phyloP scores from a whole-genome alignment of 495 filamentous ascomycete genomes.

The Talaromyces stipitatus region DNA sequence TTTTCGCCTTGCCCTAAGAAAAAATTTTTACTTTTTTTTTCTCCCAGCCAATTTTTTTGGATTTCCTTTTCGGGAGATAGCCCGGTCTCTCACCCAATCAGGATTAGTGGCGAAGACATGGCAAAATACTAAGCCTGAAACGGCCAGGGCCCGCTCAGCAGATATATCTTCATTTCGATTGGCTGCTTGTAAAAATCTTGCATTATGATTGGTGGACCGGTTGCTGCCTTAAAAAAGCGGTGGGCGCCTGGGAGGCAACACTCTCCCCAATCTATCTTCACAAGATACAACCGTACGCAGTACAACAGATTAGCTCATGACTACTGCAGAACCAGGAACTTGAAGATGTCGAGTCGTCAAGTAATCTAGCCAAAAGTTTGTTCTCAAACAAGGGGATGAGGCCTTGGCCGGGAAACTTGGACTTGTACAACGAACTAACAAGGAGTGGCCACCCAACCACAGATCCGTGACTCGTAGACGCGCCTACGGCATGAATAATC shows the following conservation, averaged over 20 bases:
- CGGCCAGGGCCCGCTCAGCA: neutral
- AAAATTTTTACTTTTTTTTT: slow-evolving; percentile 6
- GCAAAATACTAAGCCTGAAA: slow-evolving; percentile 2
- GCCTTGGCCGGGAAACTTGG: neutral
- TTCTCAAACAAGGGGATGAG: neutral
- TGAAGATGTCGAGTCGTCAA: neutral
- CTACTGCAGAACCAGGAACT: neutral
- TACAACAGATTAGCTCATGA: neutral
- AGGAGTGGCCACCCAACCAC: neutral
- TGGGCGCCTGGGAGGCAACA: neutral
- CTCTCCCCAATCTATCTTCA: too few relatives aligned
- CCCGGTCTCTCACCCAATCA: neutral
- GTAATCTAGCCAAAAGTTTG: neutral
- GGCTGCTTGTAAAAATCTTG: neutral
- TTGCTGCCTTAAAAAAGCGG: slow-evolving; percentile 1
- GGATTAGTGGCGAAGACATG: slow-evolving; percentile 4
- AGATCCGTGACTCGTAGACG: neutral
- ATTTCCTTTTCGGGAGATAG: neutral
- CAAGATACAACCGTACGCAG: too few relatives aligned
- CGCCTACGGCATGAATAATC: neutral
- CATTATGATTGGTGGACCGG: neutral
- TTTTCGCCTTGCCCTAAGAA: neutral
- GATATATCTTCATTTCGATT: neutral
- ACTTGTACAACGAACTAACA: neutral
- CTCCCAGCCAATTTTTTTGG: neutral